Conservation (phyloP, 192 early-diverging fungal genomes). For the Rhizophagus prolifer region DNA sequence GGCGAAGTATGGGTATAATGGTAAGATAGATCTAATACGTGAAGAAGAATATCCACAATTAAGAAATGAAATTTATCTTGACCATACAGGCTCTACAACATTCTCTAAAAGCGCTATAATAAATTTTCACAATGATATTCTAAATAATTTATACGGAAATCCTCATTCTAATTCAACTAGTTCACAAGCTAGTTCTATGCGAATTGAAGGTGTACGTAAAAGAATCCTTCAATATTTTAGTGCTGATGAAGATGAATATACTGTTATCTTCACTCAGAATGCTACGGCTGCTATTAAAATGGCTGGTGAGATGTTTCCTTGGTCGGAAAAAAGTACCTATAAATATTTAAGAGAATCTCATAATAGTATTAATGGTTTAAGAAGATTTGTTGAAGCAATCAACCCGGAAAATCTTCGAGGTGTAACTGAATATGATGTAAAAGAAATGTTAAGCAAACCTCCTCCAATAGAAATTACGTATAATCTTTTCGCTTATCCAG, state of each 20-base stretch:
- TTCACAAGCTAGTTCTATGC: constrained; percentile 50
- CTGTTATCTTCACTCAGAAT: constrained; percentile 75
- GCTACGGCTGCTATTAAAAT: constrained; percentile 76
- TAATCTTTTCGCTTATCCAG: constrained; percentile 74
- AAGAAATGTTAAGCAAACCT: constrained; percentile 1
- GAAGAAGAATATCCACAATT: constrained; percentile 29
- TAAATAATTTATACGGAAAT: constrained; percentile 57
- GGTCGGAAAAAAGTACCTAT: constrained; percentile 44
- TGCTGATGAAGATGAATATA: constrained; percentile 56
- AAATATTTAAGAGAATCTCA: constrained; percentile 69
- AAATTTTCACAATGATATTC: constrained; percentile 44
- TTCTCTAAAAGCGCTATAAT: constrained; percentile 47
- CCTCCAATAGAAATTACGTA: constrained; percentile 24
- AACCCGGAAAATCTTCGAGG: constrained; percentile 32
- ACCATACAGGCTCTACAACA: constrained; percentile 65
- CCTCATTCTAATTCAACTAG: constrained; percentile 63
- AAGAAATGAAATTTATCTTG: constrained; percentile 52
- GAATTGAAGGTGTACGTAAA: constrained; percentile 53
- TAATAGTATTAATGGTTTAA: constrained; percentile 74
- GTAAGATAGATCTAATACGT: constrained; percentile 21
- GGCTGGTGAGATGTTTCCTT: constrained; percentile 70
- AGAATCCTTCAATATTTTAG: constrained; percentile 59
- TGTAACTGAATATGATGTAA: constrained; percentile 32
- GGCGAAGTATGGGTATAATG: constrained; percentile 22
- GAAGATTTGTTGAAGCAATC: constrained; percentile 49